Base-by-base conservation (phyloP, 768 basidiomycete species). In the Phaffia australis region DNA sequence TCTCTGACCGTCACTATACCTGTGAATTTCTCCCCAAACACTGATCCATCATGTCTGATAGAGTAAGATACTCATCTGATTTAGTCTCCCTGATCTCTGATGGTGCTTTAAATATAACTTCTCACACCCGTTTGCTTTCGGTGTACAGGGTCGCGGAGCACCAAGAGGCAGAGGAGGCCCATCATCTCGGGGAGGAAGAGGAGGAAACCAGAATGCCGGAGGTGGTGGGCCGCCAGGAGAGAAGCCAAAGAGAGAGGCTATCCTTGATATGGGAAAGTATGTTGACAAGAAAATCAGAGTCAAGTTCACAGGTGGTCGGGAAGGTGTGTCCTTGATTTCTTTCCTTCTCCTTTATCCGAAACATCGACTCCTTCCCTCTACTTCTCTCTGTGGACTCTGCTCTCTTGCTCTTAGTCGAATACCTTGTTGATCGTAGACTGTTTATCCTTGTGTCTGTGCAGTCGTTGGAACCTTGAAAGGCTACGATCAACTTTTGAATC, bases 251-350 rank as follows among this genome's bases (percentile, higher is more conserved):
- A 83, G 89, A 52, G 94, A 98, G 77, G 89, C 90, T 32, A 97
- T 98, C 77, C 84, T 98, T 42, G 92, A 97, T 76, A 84, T 98
- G 42, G 84, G 88, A 58, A 93, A 94, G 76, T 98, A 95, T 72
- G 87, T 87, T 61, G 88, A 94, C 76, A 85, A 92, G 76, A 83
- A 84, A 69, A 89, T 99, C 74, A 80, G 90, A 64, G 92, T 98
- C 73, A 97, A 95, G 77, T 98, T 99, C 74, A 90, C 90, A n/a
- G 95, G 95, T 54, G 94, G 94, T 49, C 80, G 95, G 50, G 92
- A 99, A 83, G 92, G 93, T 89, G 69, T 60, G 72, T 73, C 1
- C 4, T n/a, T 29, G 48, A 46, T 56, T 47, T 23, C 23, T 56
- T 47, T 29, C 27, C 23, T 42, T 56, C 1, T n/a, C 55, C 55